Base-by-base conservation (phyloP, 345 rosid species). In the Aurinia saxatilis region DNA sequence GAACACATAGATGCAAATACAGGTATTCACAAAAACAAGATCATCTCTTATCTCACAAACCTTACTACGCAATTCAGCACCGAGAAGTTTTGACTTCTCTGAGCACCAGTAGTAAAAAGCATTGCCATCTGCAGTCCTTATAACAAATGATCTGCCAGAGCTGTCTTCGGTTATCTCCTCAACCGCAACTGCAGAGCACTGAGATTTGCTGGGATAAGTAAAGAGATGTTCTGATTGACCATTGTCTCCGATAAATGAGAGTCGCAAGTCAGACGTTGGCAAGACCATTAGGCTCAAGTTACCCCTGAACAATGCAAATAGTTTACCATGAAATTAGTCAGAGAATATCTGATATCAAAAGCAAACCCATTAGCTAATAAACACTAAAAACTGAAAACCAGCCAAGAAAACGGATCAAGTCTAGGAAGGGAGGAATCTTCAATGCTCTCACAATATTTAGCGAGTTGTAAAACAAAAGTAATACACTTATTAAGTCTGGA, bases 81-180 rank as follows among this genome's bases (percentile, higher is more conserved):
- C 97, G 63, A 90, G 57, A 70, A 86, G 95, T 73, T 81, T 86
- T 23, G 87, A 86, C 75, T 83, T 95, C 83, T 95, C 99, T 0
- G 97, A 83, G 78, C 96, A 90, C 99, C 99, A 95, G 39, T 79
- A 93, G 80, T 82, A 86, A 58, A 77, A 81, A 18, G 42, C 75
- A 61, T 71, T 76, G 15, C 75, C 84, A 63, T 88, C 84, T 39
- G 80, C 78, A 16, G 68, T 47, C 65, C 75, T 86, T 74, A 90
- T 64, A 56, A 53, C 72, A 64, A 95, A 90, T 38, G 99, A 87
- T 77, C 99, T 77, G 41, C 95, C 96, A 64, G 99, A 84, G 75
- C 63, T 58, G 75, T 95, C 99, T 19, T 77, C 81, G 7, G 61
- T 57, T 38, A 95, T 86, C 73, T 83, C 90, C 59, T 83, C 82